phyloP scores from a whole-genome alignment of 352 stramenopile genomes.

The Pythium sukuiense region DNA sequence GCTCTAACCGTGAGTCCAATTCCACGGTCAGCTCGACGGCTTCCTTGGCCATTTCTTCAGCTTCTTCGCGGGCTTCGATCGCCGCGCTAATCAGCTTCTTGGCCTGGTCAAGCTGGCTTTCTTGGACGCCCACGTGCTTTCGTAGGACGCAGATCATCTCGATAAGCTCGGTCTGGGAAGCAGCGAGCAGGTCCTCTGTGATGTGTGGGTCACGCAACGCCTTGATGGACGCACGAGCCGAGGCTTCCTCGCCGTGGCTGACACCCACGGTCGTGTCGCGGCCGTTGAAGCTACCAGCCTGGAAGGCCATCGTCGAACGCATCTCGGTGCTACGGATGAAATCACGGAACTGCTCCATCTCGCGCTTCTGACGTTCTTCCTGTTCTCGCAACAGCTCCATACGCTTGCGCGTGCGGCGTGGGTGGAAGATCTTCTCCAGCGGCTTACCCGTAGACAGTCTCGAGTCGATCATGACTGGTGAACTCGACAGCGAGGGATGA shows the following conservation, averaged over 20 bases:
- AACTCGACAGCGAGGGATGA: constrained; percentile 25
- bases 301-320: constrained; percentile 25
- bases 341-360: constrained; percentile 89
- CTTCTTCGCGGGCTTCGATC: constrained; percentile 75
- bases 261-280: not conserved
- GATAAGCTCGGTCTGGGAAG: constrained; percentile 57
- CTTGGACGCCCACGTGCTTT: constrained; percentile 70
- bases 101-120: constrained; percentile 71
- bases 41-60: constrained; percentile 70
- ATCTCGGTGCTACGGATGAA: constrained; percentile 75
- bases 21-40: constrained; percentile 67
- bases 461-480: constrained; percentile 1
- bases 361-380: constrained; percentile 73
- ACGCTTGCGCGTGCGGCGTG: constrained; percentile 58
- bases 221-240: constrained; percentile 34
- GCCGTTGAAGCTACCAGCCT: constrained; percentile 5
- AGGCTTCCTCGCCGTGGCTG: not conserved
- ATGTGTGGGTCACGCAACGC: constrained; percentile 55
- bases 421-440: constrained; percentile 80
- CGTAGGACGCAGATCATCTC: constrained; percentile 71
- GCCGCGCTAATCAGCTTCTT: constrained; percentile 72
- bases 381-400: constrained; percentile 65
- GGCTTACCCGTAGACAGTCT: constrained; percentile 39
- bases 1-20: constrained; percentile 74
- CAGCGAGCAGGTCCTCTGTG: constrained; percentile 47